Base-by-base conservation (phyloP, 306 rosid species). In the Echinosophora koreensis region DNA sequence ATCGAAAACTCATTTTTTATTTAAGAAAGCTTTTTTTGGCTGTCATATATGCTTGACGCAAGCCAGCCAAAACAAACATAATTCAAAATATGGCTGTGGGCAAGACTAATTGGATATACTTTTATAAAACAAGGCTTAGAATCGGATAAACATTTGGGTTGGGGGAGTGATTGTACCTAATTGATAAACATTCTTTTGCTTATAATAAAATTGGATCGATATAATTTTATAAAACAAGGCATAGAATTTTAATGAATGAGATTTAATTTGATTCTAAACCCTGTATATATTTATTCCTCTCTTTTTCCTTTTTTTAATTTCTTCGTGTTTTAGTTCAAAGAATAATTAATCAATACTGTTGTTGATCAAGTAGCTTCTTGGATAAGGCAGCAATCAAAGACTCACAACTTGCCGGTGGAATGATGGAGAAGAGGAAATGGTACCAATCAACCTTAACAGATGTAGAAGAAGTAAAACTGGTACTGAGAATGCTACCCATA, bases 311-410 rank as follows among this genome's bases (percentile, higher is more conserved):
- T 38, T 1, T n/a, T n/a, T n/a, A n/a, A n/a, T 4, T 12, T 5
- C 2, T 7, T 12, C 6, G 12, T 14, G 3, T 16, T 9, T 76
- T 50, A 2, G 44, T 14, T 54, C 17, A 7, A 66, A 30, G 6
- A 66, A 12, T 30, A 46, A 81, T 5, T 5, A 18, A 15, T 67
- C 7, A 2, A 46, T 17, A 8, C n/a, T 32, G 68, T 34, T 52
- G 41, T 75, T 51, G 62, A 54, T 39, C 0, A 51, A 42, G 76
- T 87, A 94, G 98, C 0, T 90, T 90, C 90, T 84, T 90, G 86
- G 97, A 94, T 86, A 92, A 80, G 79, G 98, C 95, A 13, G 93
- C 97, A 56, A 88, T 94, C 61, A 82, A 73, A 71, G 86, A 65
- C 1, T 35, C 67, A 3, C 84, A 75, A 46, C 38, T 12, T 1